Conservation (phyloP, 352 stramenopile genomes). For the Pythium aquatile region DNA sequence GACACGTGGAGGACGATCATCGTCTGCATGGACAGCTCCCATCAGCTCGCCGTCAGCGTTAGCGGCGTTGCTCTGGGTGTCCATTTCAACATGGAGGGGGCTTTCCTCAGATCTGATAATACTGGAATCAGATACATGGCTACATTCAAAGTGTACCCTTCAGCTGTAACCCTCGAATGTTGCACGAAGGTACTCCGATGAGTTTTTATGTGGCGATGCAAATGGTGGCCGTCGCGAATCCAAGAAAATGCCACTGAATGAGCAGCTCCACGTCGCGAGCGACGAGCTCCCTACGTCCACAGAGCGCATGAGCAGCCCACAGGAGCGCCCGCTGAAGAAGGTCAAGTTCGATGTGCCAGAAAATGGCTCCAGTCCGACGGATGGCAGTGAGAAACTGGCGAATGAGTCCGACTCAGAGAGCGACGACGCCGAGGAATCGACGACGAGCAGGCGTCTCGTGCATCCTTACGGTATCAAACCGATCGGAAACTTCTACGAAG, state of each 20-base stretch:
- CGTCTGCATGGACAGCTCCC: too few species aligned
- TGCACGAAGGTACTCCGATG: constrained; percentile 15
- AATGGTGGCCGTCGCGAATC: constrained; percentile 2
- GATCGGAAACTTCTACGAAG: constrained; percentile 77
- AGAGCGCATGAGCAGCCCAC: neutral
- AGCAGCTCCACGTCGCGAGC: constrained; percentile 6
- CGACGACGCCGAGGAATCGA: neutral
- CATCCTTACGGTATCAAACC: constrained; percentile 85
- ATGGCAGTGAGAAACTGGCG: neutral
- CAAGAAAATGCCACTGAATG: constrained; percentile 6
- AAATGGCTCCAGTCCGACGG: neutral
- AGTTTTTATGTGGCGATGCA: constrained; percentile 22
- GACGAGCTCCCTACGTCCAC: neutral
- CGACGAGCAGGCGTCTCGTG: constrained; percentile 27
- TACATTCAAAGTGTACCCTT: constrained; percentile 2
- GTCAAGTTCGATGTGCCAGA: constrained; percentile 4
- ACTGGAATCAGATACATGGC: constrained; percentile 14
- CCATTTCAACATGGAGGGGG: too few species aligned
- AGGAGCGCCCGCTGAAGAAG: constrained; percentile 16
- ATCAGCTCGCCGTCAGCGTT: too few species aligned
- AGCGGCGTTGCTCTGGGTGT: too few species aligned
- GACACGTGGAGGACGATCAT: too few species aligned
- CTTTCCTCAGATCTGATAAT: neutral
- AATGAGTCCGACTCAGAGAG: constrained; percentile 2
- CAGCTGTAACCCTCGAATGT: constrained; percentile 4